Base-by-base conservation (phyloP, 179 eudicot species). In the Beta macrorhiza region DNA sequence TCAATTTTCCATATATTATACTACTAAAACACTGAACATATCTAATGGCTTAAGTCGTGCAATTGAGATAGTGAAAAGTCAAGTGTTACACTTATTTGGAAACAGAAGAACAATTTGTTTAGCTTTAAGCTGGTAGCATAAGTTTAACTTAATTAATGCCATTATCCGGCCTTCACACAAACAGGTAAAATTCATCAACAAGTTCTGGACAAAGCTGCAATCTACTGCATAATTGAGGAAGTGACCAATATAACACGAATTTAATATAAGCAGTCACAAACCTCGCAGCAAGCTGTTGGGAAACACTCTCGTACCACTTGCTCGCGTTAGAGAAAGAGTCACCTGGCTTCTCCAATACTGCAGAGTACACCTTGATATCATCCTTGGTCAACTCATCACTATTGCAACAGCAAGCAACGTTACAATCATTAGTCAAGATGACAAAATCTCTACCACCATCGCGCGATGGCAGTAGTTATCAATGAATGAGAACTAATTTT, bases 311-410 rank as follows among this genome's bases (percentile, higher is more conserved):
- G 70, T 89, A 96, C 99, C 99, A 97, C 89, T 88, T 85, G 88
- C 90, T 84, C 22, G 93, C 99, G 78, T 89, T 94, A 2, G 97
- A 89, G 79, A 78, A 94, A 15, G 85, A 80, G 81, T 86, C 87
- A 49, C 83, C 77, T 1, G 97, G 97, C 82, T 88, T 88, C 89
- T 77, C 90, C 78, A 62, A 53, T 47, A 94, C 89, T 19, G 93
- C 94, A 2, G 90, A 92, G 61, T 87, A 96, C 1, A 93, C 99
- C 94, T 90, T 96, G 49, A 93, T 76, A 81, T 97, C 99, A 87
- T 94, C 98, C 85, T 93, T 92, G 20, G 95, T 90, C 53, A 92
- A 67, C 44, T 79, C 77, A 83, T 90, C 90, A 68, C 98, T 91
- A 78, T 0, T 37, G 61, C 78, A 17, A 25, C 1, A 55, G 19